These are phyloP conservation scores for Solanum stenotomum DNA, from an alignment of 257 asterid species.

Conservation along the genomic window DNA sequence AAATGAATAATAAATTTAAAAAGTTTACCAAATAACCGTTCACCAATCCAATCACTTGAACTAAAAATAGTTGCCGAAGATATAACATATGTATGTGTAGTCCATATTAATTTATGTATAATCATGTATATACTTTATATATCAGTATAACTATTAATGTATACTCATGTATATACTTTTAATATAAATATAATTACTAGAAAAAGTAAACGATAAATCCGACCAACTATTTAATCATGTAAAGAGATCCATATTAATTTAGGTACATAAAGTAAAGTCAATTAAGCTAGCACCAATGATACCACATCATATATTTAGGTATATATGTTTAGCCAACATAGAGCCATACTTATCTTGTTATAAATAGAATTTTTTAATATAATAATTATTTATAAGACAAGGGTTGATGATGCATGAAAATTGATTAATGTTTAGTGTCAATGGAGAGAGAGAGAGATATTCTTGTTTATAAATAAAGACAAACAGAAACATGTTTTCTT, in stretches of 20 bases:
- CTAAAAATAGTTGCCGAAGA: neutral
- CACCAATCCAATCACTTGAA: neutral
- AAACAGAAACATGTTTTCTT: constrained; percentile 59
- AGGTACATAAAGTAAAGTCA: neutral
- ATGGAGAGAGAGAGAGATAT: constrained; percentile 43
- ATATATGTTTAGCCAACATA: neutral
- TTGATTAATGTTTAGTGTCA: constrained; percentile 31
- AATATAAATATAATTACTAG: no score
- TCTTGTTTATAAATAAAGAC: constrained; percentile 54
- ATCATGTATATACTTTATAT: no score
- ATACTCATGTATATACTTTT: neutral
- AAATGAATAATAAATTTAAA: neutral
- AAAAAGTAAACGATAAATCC: neutral
- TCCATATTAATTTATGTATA: neutral
- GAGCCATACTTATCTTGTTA: constrained; percentile 20
- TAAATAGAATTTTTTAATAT: neutral
- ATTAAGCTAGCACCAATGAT: constrained; percentile 10
- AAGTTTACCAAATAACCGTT: neutral
- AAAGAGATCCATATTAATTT: neutral
- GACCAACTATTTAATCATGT: neutral
- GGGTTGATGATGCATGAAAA: constrained; percentile 40
- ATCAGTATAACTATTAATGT: neutral
- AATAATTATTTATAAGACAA: constrained; percentile 19
- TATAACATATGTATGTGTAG: neutral
- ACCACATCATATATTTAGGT: neutral